Percentiles rank a stretch among this genome's conserved stretches.
Conservation (phyloP, 345 rosid genomes). For the Sonneratia caseolaris region DNA sequence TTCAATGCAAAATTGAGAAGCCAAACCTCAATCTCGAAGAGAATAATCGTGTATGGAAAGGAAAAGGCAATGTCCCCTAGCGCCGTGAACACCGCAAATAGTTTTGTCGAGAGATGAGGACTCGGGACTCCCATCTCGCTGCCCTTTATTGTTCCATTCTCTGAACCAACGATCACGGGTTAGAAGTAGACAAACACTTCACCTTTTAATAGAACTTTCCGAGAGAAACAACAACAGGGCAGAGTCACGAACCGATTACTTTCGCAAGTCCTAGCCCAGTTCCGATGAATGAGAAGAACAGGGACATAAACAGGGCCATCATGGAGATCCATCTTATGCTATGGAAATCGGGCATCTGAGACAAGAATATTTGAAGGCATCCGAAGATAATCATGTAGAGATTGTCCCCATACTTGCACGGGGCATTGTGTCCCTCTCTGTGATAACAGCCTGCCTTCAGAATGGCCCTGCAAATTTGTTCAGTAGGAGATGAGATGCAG, state of each 20-base stretch:
- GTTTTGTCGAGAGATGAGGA: conserved; percentile 6
- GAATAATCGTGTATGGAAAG: conserved; percentile 17
- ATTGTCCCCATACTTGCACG: conserved; percentile 24
- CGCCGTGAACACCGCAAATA: conserved; percentile 15
- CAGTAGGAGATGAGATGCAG: background rate
- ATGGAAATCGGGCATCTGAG: conserved; percentile 51
- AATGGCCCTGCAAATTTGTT: conserved; percentile 12
- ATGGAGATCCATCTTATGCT: conserved; percentile 40
- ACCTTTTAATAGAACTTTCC: background rate
- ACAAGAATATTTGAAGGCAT: conserved; percentile 30
- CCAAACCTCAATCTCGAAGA: conserved; percentile 31
- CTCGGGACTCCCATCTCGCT: conserved; percentile 18
- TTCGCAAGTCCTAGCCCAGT: conserved; percentile 33
- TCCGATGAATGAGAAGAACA: conserved; percentile 39
- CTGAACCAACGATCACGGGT: conserved; percentile 10
- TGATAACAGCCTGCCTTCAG: conserved; percentile 34
- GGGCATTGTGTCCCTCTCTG: conserved; percentile 36
- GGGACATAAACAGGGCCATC: conserved; percentile 47
- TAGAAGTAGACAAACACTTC: background rate
- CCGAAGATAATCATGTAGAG: conserved; percentile 41
- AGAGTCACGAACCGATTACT: conserved; percentile 7
- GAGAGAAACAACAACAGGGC: background rate
- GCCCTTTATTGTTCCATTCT: conserved; percentile 22
- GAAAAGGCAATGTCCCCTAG: conserved; percentile 26
- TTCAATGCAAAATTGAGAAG: background rate